Conservation (phyloP, 2,329 filamentous ascomycete genomes). For the Juglanconis juglandina region DNA sequence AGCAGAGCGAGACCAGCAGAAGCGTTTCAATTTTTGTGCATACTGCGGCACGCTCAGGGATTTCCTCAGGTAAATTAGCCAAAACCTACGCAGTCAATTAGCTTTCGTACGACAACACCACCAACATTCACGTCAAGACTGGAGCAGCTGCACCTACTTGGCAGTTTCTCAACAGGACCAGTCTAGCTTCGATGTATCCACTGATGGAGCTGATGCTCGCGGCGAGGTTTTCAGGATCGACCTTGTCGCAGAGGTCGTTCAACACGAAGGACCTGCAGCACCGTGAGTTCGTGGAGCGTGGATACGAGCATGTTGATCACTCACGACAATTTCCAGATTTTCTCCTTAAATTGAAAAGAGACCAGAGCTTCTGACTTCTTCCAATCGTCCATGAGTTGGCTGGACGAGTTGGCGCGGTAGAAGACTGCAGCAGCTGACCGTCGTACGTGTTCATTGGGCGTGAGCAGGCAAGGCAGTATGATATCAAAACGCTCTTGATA, state of each 20-base stretch:
- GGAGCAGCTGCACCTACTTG: conserved; percentile 12
- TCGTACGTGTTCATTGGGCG: conserved; percentile 47
- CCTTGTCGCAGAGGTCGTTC: conserved; percentile 47
- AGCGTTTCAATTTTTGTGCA: conserved; percentile 59
- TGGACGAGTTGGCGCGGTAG: conserved; percentile 43
- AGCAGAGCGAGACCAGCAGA: conserved; percentile 62
- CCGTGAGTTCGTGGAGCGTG: background rate
- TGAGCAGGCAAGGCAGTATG: conserved; percentile 53
- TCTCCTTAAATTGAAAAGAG: conserved; percentile 36
- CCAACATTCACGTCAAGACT: background rate
- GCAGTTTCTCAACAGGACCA: conserved; percentile 46
- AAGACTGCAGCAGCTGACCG: conserved; percentile 46
- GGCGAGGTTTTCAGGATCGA: conserved; percentile 41
- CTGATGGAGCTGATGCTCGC: conserved; percentile 46
- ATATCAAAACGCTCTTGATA: conserved; percentile 47
- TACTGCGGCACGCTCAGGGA: conserved; percentile 51
- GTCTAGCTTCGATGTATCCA: conserved; percentile 54
- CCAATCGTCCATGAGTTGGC: conserved; percentile 33
- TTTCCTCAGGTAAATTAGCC: conserved; percentile 49
- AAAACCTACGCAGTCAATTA: conserved; percentile 42
- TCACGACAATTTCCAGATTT: conserved; percentile 54
- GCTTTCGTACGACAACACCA: background rate
- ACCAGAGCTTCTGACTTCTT: conserved; percentile 34
- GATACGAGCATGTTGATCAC: conserved; percentile 20
- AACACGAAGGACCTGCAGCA: conserved; percentile 40